Conservation (phyloP, 2,329 filamentous ascomycete genomes). For the Whalleya microplaca region DNA sequence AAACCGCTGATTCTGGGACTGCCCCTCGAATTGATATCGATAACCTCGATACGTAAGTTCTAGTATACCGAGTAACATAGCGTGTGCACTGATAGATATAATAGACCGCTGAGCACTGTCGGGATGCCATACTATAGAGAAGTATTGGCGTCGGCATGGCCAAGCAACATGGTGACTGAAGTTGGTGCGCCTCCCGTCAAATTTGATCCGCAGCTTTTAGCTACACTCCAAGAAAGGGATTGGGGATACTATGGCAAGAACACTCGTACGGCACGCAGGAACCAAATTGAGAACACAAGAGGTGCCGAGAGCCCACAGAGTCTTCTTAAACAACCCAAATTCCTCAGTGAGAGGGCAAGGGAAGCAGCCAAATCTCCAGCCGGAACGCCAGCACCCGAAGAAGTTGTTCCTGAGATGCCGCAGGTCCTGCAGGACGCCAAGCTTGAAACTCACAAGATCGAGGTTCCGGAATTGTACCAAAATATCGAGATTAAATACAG, state of each 20-base stretch:
- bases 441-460: conserved; percentile 74
- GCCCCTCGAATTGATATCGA: conserved; percentile 68
- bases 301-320: conserved; percentile 62
- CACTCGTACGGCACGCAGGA: conserved; percentile 71
- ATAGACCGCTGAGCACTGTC: conserved; percentile 77
- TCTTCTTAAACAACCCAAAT: conserved; percentile 79
- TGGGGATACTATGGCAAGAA: conserved; percentile 81
- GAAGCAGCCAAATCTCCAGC: conserved; percentile 58
- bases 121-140: conserved; percentile 96
- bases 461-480: conserved; percentile 86
- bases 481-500: conserved; percentile 99
- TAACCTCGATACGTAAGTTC: conserved; percentile 64
- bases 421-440: conserved; percentile 70
- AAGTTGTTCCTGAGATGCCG: conserved; percentile 58
- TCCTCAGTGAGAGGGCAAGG: conserved; percentile 89
- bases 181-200: conserved; percentile 80
- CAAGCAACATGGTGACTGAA: conserved; percentile 80
- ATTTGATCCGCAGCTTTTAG: conserved; percentile 71
- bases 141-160: conserved; percentile 85
- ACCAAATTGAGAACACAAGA: conserved; percentile 82
- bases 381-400: conserved; percentile 46
- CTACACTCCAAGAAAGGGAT: conserved; percentile 70
- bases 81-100: conserved; percentile 10
- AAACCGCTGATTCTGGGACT: conserved; percentile 71
- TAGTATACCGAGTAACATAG: background rate